These are phyloP conservation scores for Pythium insidiosum DNA, from an alignment of 352 stramenopile species.

Conservation along the genomic window DNA sequence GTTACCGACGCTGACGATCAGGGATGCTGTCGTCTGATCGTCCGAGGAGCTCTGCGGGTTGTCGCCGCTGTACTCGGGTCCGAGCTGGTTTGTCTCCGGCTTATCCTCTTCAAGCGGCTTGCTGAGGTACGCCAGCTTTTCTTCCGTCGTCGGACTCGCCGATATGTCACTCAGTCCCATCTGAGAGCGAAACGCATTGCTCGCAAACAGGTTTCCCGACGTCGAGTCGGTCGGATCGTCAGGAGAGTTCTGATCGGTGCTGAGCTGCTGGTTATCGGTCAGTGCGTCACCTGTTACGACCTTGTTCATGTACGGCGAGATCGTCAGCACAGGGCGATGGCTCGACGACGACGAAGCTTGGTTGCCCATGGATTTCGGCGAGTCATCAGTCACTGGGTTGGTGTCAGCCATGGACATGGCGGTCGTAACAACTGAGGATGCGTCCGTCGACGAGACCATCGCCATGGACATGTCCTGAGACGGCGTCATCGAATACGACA, in stretches of 20 bases:
- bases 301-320: conserved; percentile 74
- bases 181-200: conserved; percentile 60
- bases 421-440: no score
- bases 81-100: background rate
- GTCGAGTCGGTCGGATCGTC: conserved; percentile 3
- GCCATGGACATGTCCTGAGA: no score
- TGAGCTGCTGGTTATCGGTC: conserved; percentile 17
- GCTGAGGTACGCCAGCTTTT: conserved; percentile 16
- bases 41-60: conserved; percentile 6
- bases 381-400: no score
- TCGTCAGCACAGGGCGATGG: conserved; percentile 47
- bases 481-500: no score
- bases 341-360: conserved; percentile 11
- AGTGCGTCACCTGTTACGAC: conserved; percentile 23
- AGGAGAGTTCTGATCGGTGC: conserved; percentile 1
- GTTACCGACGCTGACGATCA: conserved; percentile 31
- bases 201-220: conserved; percentile 60
- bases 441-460: no score
- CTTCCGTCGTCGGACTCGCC: conserved; percentile 10
- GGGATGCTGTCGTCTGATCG: conserved; percentile 2
- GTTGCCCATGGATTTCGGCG: no score
- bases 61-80: conserved; percentile 5
- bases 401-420: no score
- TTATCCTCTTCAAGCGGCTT: conserved; percentile 14
- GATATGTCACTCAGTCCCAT: conserved; percentile 39